Evolutionary conservation across 139 green algal genomes (phyloP).

Genomic region (Chlorella sp.): DNA sequence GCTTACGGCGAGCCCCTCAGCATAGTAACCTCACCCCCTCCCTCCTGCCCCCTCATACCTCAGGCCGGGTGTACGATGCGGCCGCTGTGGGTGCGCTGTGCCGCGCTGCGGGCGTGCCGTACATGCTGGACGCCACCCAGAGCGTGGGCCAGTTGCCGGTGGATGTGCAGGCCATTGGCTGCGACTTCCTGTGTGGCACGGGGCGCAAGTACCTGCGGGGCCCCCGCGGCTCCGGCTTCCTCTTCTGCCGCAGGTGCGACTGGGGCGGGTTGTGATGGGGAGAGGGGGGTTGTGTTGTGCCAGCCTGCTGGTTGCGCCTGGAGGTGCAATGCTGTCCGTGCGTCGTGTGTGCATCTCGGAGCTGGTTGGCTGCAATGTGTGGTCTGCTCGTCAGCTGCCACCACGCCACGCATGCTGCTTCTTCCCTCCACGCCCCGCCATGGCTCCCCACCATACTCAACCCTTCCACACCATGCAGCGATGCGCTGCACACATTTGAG

Average conservation of each 20-base stretch:
- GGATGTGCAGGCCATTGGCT: constrained; percentile 64
- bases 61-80: constrained; percentile 68
- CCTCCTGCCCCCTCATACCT: neutral
- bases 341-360: neutral
- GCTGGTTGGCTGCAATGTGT: neutral
- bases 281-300: no score
- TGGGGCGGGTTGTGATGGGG: no score
- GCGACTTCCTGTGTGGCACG: constrained; percentile 71
- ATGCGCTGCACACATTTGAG: constrained; percentile 49
- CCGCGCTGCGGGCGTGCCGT: constrained; percentile 53
- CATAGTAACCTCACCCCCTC: neutral
- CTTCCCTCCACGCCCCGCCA: neutral
- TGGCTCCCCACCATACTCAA: neutral
- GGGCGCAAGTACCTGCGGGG: constrained; percentile 74
- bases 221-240: constrained; percentile 64
- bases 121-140: constrained; percentile 81
- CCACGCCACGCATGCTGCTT: neutral
- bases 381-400: neutral
- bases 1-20: neutral
- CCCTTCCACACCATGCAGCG: constrained; percentile 15
- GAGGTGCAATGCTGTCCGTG: no score
- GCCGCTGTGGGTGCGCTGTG: constrained; percentile 52
- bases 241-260: constrained; percentile 55
- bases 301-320: no score
- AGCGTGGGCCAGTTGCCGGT: constrained; percentile 66